Base-by-base conservation (phyloP, 1,139 yeast species). In the Candida tropicalis region DNA sequence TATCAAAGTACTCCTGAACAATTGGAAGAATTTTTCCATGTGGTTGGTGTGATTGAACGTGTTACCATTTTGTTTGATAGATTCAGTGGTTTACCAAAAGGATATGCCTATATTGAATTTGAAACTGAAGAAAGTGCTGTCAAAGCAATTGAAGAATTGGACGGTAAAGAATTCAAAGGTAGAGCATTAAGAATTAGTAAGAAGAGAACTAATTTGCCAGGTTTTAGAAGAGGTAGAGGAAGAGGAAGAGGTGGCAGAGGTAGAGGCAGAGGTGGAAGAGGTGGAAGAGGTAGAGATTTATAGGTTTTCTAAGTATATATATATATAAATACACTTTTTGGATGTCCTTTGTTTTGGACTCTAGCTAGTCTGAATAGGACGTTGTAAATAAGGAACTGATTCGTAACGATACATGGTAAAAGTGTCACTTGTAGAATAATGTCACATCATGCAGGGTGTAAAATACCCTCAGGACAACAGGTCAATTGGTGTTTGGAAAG, bases 91-190 rank as follows among this genome's bases (percentile, higher is more conserved):
- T 56, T 63, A 31, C 73, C 77, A 4, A 73, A 70, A 52, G 78
- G 78, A n/a, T 70, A 68, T 46, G 77, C 77, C 3, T 72, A 71
- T 46, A 62, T 73, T 43, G 75, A 72, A 49, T 73, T 69, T 54
- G 65, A 60, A 34, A 52, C 43, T 13, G 41, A 39, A 3, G 69
- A 58, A 24, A 57, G 64, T 36, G 74, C 64, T 5, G 46, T 58
- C 27, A 55, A 56, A 44, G 75, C 78, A 13, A 65, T 71, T 49
- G 61, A 56, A n/a, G 66, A 62, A 38, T 56, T 68, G 37, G 59
- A 69, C 45, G 75, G 70, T 6, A 53, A 60, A 35, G 53, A 51
- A 35, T 69, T 71, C 52, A 59, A 72, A 46, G 69, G 66, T 15
- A 57, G 78, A 41, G 69, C 66, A 28, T 54, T 73, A 46, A 56